Percentiles rank a stretch among this genome's conserved stretches.
These are phyloP conservation scores for Diaporthe humulicola DNA, from an alignment of 2,329 filamentous ascomycete genomes.

Conservation along the genomic window DNA sequence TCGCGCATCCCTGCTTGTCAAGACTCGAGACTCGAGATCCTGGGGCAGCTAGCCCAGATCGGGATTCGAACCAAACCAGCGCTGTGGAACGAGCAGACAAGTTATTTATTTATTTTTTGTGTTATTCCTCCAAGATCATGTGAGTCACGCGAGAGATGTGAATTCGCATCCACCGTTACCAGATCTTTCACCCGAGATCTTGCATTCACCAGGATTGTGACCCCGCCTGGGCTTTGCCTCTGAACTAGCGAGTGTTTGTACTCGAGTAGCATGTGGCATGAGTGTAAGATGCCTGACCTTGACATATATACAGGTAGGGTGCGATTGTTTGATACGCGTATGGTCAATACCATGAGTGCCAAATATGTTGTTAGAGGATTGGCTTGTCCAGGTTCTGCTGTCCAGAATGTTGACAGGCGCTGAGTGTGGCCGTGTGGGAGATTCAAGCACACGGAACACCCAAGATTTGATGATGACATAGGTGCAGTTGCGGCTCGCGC, in stretches of 20 bases:
- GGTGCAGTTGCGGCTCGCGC: background rate
- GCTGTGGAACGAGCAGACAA: background rate
- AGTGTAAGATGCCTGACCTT: background rate
- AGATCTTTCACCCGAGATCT: background rate
- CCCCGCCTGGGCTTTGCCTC: background rate
- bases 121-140: background rate
- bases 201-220: background rate
- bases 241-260: background rate
- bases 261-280: background rate
- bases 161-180: background rate
- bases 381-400: background rate
- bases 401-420: background rate
- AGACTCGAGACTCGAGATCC: constrained; percentile 13
- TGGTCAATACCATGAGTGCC: background rate
- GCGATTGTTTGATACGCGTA: constrained; percentile 1
- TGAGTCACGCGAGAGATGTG: constrained; percentile 8
- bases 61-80: background rate
- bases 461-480: constrained; percentile 11
- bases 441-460: background rate
- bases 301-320: background rate
- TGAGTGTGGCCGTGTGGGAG: background rate
- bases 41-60: constrained; percentile 12
- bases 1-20: constrained; percentile 23
- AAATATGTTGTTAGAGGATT: background rate
- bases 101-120: constrained; percentile 15